Percentiles rank a stretch among this genome's conserved stretches.
phyloP scores from a whole-genome alignment of 495 filamentous ascomycete genomes.

The Penicillium chermesinum region DNA sequence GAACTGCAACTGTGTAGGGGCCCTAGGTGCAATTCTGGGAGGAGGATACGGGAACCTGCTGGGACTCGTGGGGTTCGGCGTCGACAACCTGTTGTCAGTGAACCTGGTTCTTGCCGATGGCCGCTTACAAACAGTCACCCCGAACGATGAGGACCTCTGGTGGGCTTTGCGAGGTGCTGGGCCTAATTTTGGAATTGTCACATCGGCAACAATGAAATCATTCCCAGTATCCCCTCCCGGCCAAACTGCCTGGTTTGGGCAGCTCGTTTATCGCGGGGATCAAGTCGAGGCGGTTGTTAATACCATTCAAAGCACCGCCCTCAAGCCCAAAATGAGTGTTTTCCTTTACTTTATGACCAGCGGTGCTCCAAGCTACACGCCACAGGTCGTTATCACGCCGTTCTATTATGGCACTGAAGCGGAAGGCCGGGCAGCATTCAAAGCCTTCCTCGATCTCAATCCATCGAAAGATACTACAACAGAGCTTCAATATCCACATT shows the following conservation, averaged over 20 bases:
- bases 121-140: conserved; percentile 23
- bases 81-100: conserved; percentile 43
- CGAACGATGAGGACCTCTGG: conserved; percentile 34
- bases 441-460: neutral
- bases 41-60: conserved; percentile 48
- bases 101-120: conserved; percentile 47
- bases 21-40: conserved; percentile 44
- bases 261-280: conserved; percentile 30
- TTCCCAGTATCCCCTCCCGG: conserved; percentile 16
- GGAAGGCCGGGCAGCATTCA: neutral
- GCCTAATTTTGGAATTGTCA: conserved; percentile 34
- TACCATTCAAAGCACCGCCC: neutral
- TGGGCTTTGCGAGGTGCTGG: conserved; percentile 43
- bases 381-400: neutral
- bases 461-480: neutral
- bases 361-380: neutral
- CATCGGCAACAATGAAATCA: conserved; percentile 33
- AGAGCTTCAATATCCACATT: neutral
- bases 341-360: neutral
- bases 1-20: conserved; percentile 1
- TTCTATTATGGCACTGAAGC: neutral
- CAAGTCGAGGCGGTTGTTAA: neutral
- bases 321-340: neutral
- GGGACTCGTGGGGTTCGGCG: conserved; percentile 37
- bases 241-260: conserved; percentile 35